phyloP scores from a whole-genome alignment of 768 basidiomycete genomes.

The Rickenella mellea region DNA sequence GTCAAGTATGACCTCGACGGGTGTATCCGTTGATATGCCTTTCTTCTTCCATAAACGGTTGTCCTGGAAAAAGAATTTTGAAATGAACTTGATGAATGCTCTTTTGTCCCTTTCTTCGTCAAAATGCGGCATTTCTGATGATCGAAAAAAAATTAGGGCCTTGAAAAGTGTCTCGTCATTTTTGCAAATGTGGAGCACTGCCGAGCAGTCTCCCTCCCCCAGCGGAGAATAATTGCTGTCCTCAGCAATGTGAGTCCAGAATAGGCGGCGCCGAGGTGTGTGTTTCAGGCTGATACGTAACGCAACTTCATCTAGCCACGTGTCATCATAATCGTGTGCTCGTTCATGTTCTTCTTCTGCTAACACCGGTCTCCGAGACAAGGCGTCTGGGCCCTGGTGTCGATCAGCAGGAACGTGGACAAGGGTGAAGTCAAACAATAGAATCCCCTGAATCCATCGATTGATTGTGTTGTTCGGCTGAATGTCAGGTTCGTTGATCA shows the following conservation, averaged over 20 bases:
- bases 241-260: neutral
- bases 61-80: conserved; percentile 8
- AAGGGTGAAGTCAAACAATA: conserved; percentile 27
- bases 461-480: conserved; percentile 29
- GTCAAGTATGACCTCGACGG: conserved; percentile 5
- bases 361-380: conserved; percentile 19
- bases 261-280: neutral
- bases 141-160: conserved; percentile 9
- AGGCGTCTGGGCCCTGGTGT: conserved; percentile 26
- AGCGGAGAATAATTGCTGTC: neutral
- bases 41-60: conserved; percentile 3
- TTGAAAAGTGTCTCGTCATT: conserved; percentile 9
- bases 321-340: conserved; percentile 9
- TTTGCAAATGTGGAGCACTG: too few relatives aligned
- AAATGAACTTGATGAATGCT: conserved; percentile 4
- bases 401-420: conserved; percentile 25
- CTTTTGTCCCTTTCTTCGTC: neutral
- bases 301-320: neutral
- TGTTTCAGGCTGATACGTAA: neutral
- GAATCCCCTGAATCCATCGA: conserved; percentile 29
- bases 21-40: too few relatives aligned
- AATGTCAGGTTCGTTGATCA: conserved; percentile 30
- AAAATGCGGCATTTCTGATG: conserved; percentile 1
- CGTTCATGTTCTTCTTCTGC: conserved; percentile 9
- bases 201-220: too few relatives aligned